Evolutionary conservation across 108 stramenopile species (phyloP).

Genomic region (Nannochloropsis salina): DNA sequence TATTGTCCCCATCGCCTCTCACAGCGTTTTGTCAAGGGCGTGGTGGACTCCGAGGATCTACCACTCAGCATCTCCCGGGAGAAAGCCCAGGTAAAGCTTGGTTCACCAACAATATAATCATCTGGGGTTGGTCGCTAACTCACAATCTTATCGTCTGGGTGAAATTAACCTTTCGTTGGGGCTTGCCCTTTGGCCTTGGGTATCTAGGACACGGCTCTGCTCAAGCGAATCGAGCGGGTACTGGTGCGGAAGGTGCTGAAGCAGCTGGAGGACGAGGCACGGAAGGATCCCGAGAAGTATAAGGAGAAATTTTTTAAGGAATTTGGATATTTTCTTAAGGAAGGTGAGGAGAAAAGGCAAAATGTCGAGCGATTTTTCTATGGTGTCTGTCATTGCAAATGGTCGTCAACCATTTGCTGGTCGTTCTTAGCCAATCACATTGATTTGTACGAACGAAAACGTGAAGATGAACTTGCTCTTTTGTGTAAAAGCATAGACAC

Average conservation of each 20-base stretch:
- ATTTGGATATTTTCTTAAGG: slow-evolving; percentile 91
- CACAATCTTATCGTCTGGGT: too few relatives aligned
- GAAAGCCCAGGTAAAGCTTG: slow-evolving; percentile 65
- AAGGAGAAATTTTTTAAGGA: slow-evolving; percentile 80
- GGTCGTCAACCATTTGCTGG: too few relatives aligned
- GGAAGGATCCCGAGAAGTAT: slow-evolving; percentile 80
- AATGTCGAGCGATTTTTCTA: background rate
- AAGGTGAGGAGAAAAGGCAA: slow-evolving; percentile 58
- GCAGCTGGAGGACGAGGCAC: slow-evolving; percentile 48
- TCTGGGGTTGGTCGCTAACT: too few relatives aligned
- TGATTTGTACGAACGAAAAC: background rate
- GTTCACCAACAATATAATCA: too few relatives aligned
- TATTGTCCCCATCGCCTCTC: background rate
- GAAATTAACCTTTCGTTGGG: too few relatives aligned
- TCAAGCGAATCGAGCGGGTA: slow-evolving; percentile 75
- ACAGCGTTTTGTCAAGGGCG: slow-evolving; percentile 58
- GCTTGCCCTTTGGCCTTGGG: too few relatives aligned
- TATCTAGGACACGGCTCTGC: slow-evolving; percentile 70
- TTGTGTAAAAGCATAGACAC: too few relatives aligned
- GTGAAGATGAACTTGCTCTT: background rate
- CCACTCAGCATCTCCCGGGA: slow-evolving; percentile 91
- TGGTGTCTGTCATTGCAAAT: too few relatives aligned
- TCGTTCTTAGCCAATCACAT: background rate
- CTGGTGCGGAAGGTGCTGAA: slow-evolving; percentile 73
- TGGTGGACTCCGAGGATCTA: slow-evolving; percentile 97